Evolutionary conservation across 495 filamentous ascomycete species (phyloP), one percentile per base, ranked within the genome.

Genomic region (Neurospora sp.): DNA sequence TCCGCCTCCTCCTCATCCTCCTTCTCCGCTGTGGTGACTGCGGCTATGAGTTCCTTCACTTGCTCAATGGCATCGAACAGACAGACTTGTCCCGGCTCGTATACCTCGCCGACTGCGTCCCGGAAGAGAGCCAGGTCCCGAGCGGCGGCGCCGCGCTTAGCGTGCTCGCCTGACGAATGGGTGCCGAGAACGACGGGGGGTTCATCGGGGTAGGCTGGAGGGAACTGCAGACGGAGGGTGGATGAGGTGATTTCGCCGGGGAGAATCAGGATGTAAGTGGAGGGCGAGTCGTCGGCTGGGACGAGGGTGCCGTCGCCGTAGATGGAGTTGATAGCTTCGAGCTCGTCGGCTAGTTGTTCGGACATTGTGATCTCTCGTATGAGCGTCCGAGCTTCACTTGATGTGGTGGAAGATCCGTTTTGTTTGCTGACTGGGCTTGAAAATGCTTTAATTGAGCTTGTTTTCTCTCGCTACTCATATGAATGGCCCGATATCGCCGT

Each of bases 241-340:
- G 72, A 35, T 14, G 27, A 39, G 31, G 76, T 80, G 16, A 81
- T 80, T 71, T 80, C 84, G 27, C 81, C 81, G 6, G 85, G 87
- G 18, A 83, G 86, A 72, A 81, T 82, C 71, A 92, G 83, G 72
- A 90, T 79, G 73, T 87, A 89, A 37, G 84, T 72, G 73, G 76
- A 74, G 10, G 77, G 62, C 31, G 31, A 78, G 62, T 81, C 79
- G 4, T 71, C 48, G 3, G 74, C 7, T 18, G 80, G 82, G 8
- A 80, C 76, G 31, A 97, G 82, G 7, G 92, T 92, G 48, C 85
- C 82, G 18, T 89, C 86, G 31, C 90, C 92, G 83, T 96, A 99
- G 76, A 99, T 99, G 27, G 95, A 93, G 80, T 96, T 97, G 75
- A 99, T 92, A 70, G 93, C 93, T 78, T 92, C 91, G 18, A 95